Base-by-base conservation (phyloP, 805 yeast genomes). In the Jamesozyma lodderae region DNA sequence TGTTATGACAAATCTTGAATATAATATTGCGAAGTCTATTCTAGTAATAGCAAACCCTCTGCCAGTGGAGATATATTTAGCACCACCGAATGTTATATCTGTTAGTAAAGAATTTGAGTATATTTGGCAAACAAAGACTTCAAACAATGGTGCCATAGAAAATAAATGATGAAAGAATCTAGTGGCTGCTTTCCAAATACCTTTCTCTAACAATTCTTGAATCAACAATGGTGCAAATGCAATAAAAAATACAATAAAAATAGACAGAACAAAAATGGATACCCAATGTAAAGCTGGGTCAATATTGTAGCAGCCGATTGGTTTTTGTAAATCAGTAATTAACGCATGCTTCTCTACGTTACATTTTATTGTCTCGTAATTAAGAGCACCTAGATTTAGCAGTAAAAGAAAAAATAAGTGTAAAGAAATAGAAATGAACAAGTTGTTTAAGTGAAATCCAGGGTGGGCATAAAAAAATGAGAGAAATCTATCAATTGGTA, bases 391-490 rank as follows among this genome's bases (percentile, higher is more conserved):
- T 46, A 90, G 64, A 58, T 83, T 85, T 21, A 86, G 68, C 52
- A 86, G 62, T 4, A 85, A 77, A 41, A 88, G 53, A 79, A 88
- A 81, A 60, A 90, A 88, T 52, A 86, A 58, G 52, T 85, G 92
- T n/a, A 87, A 78, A 0, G 96, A 86, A 26, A 86, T 59, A 50
- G 86, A 79, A 44, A 90, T 90, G 52, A 88, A 84, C 48, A 88
- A 67, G 57, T 90, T 90, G 59, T 90, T 90, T 50, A 90, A 67
- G 60, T 90, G 97, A 66, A 90, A 90, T 5, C 97, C 97, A 9
- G 96, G 90, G 59, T 90, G 97, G 0, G 97, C 97, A 63, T 90
- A 90, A 60, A 84, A 90, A 62, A 90, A 90, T 0, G 96, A 85
- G 37, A 90, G 62, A 63, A 90, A 88, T 35, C 96, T 64, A 57